Percentiles rank a stretch among this genome's conserved stretches.
These are phyloP conservation scores for Brassica juncea DNA, from an alignment of 345 rosid genomes.

Conservation along the genomic window DNA sequence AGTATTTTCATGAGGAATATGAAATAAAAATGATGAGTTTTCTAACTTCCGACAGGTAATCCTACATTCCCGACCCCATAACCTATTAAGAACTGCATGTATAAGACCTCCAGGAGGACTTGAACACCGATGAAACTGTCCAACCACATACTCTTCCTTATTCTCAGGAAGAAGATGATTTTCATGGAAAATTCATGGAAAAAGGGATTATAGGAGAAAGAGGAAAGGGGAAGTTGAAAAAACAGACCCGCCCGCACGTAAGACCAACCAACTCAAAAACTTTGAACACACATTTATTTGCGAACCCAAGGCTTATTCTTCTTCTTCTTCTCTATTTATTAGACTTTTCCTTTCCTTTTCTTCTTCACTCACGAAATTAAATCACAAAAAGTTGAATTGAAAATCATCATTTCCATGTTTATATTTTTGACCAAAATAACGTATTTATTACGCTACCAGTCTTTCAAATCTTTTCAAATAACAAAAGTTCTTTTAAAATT, in stretches of 20 bases:
- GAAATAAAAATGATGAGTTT: too few relatives aligned
- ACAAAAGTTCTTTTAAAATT: slow-evolving; percentile 12
- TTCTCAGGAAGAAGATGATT: slow-evolving; percentile 16
- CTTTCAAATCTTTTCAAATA: neutral
- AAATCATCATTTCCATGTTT: slow-evolving; percentile 1
- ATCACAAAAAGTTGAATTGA: neutral
- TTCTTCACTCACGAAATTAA: neutral
- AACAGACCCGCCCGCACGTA: slow-evolving; percentile 42
- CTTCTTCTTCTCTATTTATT: slow-evolving; percentile 22
- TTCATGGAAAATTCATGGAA: slow-evolving; percentile 43
- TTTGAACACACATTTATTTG: slow-evolving; percentile 31
- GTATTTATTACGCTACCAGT: slow-evolving; percentile 22
- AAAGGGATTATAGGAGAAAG: slow-evolving; percentile 10
- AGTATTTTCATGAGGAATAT: too few relatives aligned
- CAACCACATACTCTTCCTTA: too few relatives aligned
- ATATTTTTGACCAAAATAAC: slow-evolving; percentile 27
- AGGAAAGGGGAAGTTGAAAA: slow-evolving; percentile 26
- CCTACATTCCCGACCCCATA: too few relatives aligned
- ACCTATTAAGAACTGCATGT: too few relatives aligned
- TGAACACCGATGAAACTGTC: too few relatives aligned
- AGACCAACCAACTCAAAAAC: slow-evolving; percentile 36
- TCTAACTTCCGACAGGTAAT: too few relatives aligned
- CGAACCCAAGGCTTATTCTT: slow-evolving; percentile 6
- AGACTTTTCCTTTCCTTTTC: slow-evolving; percentile 29
- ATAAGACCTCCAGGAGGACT: too few relatives aligned